A percentile compares a stretch with the other conserved stretches of the same genome.
Evolutionary conservation across 371 early-diverging fungal species (phyloP).

Genomic region (Mucor velutinosus): DNA sequence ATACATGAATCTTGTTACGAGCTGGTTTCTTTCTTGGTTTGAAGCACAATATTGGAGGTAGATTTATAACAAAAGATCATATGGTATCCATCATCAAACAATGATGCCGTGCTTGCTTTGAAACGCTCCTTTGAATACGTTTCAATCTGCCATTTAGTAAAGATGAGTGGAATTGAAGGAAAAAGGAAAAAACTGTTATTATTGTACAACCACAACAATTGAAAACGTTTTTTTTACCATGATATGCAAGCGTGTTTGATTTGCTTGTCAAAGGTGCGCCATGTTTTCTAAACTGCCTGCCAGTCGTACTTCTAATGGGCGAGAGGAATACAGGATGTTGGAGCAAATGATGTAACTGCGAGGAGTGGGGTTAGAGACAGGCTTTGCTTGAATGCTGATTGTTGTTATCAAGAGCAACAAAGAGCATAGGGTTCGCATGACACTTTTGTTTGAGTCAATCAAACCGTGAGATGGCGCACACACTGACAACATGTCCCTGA

Average conservation of each 20-base stretch:
- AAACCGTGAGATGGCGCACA: background rate
- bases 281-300: background rate
- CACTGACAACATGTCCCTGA: background rate
- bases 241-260: slow-evolving; percentile 3
- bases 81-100: background rate
- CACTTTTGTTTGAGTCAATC: background rate
- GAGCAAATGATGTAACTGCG: background rate
- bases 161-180: background rate
- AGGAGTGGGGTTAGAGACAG: background rate
- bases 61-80: background rate
- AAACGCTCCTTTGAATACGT: background rate
- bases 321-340: background rate
- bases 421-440: background rate
- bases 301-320: background rate
- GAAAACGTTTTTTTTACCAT: background rate
- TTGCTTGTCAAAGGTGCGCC: slow-evolving; percentile 2
- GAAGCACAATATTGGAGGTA: background rate
- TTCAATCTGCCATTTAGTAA: background rate
- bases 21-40: background rate
- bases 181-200: background rate
- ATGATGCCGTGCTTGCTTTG: background rate
- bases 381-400: background rate
- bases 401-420: background rate
- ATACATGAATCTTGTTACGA: background rate
- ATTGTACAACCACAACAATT: background rate